Evolutionary conservation across 2,329 filamentous ascomycete species (phyloP).

Genomic region (Fusarium buharicum): DNA sequence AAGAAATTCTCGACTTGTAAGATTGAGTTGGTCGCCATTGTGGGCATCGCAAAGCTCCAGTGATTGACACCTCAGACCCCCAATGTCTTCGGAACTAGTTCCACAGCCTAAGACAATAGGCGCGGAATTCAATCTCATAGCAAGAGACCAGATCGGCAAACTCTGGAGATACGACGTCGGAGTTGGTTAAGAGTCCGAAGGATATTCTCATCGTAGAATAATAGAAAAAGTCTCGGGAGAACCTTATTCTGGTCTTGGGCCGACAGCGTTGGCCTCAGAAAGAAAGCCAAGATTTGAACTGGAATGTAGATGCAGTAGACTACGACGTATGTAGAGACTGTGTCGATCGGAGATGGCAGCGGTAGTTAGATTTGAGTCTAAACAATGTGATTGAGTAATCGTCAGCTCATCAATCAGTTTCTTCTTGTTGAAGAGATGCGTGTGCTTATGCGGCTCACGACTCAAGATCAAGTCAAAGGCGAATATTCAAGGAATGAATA

Average conservation of each 20-base stretch:
- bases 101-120: no score
- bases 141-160: background rate
- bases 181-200: background rate
- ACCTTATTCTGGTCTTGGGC: background rate
- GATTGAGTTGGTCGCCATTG: background rate
- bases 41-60: background rate
- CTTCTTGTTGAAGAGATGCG: background rate
- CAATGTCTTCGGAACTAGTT: background rate
- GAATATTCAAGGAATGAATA: background rate
- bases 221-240: slow-evolving; percentile 4
- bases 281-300: slow-evolving; percentile 9
- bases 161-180: background rate
- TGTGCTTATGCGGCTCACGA: no score
- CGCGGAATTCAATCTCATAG: background rate
- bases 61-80: background rate
- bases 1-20: no score
- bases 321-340: slow-evolving; percentile 1
- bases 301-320: slow-evolving; percentile 7
- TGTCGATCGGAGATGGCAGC: slow-evolving; percentile 1
- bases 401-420: background rate
- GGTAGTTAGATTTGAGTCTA: background rate
- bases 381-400: background rate
- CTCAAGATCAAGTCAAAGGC: background rate
- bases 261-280: background rate
- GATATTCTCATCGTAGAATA: slow-evolving; percentile 10